Base-by-base conservation (phyloP, 345 rosid genomes). In the Durio zibethinus region DNA sequence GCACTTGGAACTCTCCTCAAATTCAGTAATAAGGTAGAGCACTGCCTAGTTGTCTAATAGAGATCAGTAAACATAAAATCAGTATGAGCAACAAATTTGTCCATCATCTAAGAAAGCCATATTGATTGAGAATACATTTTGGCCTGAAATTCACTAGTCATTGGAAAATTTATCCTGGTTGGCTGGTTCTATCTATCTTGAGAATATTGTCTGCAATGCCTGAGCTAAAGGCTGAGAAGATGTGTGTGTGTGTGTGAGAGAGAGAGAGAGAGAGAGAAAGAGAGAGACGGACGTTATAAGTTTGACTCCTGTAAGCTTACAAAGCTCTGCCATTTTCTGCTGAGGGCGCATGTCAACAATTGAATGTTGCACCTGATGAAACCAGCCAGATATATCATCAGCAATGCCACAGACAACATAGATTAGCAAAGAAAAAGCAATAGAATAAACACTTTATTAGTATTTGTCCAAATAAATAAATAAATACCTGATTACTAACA, bases 271-370 rank as follows among this genome's bases (percentile, higher is more conserved):
- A 52, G 68, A 71, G 48, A 77, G 72, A 72, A 82, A 76, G 79
- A 72, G 85, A 59, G 82, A 82, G 80, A 84, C 62, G 69, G 77
- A 94, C 97, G 98, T 94, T 80, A 94, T 91, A 74, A 94, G 97
- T 84, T 94, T 91, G 80, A 94, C 95, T 77, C 98, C 98, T 20
- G 97, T 85, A 56, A 88, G 91, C 84, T 87, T 88, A 76, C 98
- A 94, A 69, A 94, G 95, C 88, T 94, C 97, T 67, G 94, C 93
- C 98, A 94, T 94, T 85, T 84, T 90, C 84, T 90, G 95, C 73
- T 91, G 98, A 74, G 97, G 98, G 60, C 97, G 98, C 97, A 93
- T 90, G 72, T 94, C 98, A 60, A 93, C 97, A 80, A 93, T 81
- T 77, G 97, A 93, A 86, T 94, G 97, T 85, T 94, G 98, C 84